phyloP scores from a whole-genome alignment of 2,329 filamentous ascomycete species.

The Sclerotinia glacialis region DNA sequence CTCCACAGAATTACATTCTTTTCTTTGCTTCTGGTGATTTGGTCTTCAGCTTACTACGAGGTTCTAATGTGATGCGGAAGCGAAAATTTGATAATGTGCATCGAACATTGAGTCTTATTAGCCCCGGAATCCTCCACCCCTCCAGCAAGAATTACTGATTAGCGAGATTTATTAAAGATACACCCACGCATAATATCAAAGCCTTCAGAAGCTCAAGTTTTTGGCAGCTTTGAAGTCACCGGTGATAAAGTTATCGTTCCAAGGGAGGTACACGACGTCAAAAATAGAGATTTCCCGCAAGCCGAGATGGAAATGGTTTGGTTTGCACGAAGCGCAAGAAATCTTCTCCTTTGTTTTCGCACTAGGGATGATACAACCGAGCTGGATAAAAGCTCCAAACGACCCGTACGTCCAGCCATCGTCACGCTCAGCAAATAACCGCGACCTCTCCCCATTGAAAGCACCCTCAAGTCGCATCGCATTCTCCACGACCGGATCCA shows the following conservation, averaged over 20 bases:
- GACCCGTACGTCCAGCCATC: no score
- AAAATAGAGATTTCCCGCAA: background rate
- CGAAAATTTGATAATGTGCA: no score
- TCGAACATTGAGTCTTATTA: no score
- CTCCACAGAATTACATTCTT: background rate
- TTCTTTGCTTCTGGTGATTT: background rate
- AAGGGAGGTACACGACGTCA: no score
- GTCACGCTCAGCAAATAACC: no score
- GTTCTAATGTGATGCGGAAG: background rate
- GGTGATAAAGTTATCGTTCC: background rate
- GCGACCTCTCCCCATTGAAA: no score
- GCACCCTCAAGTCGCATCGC: background rate
- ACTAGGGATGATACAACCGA: background rate
- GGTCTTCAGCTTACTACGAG: background rate
- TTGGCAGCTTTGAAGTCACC: background rate
- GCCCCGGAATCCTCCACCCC: no score
- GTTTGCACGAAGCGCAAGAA: no score
- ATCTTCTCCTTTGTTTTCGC: background rate
- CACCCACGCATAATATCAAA: background rate
- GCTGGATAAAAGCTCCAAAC: no score
- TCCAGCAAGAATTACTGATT: background rate
- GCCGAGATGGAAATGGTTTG: background rate
- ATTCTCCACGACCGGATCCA: no score
- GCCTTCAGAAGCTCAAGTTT: background rate
- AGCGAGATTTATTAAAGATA: background rate